These are phyloP conservation scores for Neurospora sp. DNA, from an alignment of 495 filamentous ascomycete genomes.

Conservation along the genomic window DNA sequence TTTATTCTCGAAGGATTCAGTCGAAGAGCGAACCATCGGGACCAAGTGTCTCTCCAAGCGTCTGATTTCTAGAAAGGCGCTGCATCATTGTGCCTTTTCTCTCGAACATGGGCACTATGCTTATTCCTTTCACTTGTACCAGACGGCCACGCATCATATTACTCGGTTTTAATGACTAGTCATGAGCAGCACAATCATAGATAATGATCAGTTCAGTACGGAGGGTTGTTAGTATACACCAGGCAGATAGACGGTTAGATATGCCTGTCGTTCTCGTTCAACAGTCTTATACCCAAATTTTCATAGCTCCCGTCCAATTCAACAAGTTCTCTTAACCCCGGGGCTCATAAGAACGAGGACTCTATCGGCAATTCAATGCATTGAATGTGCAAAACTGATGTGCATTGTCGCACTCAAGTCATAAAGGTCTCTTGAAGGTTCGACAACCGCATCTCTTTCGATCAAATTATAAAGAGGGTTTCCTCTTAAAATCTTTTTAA, in stretches of 20 bases:
- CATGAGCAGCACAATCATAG: background rate
- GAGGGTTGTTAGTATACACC: background rate
- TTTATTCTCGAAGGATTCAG: conserved; percentile 21
- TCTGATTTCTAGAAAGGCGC: background rate
- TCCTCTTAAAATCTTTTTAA: background rate
- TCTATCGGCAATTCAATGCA: background rate
- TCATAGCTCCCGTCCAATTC: background rate
- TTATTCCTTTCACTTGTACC: background rate
- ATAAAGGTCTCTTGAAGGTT: background rate
- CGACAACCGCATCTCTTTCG: background rate
- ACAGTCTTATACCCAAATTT: background rate
- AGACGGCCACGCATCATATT: background rate
- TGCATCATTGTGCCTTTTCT: background rate
- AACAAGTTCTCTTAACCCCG: background rate
- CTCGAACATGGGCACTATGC: background rate
- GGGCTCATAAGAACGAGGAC: background rate
- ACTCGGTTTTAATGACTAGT: background rate
- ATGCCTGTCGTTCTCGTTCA: background rate
- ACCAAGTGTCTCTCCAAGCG: background rate
- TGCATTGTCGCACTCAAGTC: background rate
- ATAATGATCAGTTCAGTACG: background rate
- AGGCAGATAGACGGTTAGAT: background rate
- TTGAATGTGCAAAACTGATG: background rate
- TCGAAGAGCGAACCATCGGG: conserved; percentile 24
- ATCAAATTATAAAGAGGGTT: background rate